phyloP scores from a whole-genome alignment of 2,329 filamentous ascomycete species.

The Fusarium mundagurra region DNA sequence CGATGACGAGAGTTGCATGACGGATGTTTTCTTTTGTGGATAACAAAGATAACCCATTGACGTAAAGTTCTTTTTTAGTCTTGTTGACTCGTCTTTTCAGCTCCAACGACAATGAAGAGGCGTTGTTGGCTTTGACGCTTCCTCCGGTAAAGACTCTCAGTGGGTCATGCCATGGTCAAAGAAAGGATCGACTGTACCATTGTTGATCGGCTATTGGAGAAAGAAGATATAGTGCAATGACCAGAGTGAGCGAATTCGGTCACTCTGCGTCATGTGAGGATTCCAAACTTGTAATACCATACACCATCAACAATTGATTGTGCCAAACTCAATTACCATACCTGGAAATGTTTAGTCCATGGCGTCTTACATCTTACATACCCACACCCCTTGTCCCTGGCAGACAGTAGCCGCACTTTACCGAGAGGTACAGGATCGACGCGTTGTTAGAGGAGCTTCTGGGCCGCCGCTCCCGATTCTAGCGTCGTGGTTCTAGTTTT shows the following conservation, averaged over 20 bases:
- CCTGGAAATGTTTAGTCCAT: neutral
- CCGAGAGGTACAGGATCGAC: neutral
- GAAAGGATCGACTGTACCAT: neutral
- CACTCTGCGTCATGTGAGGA: neutral
- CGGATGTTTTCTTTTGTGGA: neutral
- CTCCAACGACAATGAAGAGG: neutral
- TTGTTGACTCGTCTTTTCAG: neutral
- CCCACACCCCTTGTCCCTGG: conserved; percentile 11
- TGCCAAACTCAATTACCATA: neutral
- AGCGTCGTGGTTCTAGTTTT: conserved; percentile 3
- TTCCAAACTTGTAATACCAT: neutral
- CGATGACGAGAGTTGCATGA: neutral
- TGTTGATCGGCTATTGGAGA: neutral
- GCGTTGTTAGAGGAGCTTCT: neutral
- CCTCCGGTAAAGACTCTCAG: neutral
- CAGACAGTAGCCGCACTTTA: neutral
- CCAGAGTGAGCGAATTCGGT: neutral
- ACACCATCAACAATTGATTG: neutral
- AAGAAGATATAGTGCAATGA: neutral
- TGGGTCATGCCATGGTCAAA: neutral
- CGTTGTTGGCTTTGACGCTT: neutral
- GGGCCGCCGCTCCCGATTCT: conserved; percentile 11
- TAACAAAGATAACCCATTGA: neutral
- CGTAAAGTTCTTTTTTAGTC: neutral
- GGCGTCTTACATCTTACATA: conserved; percentile 1